phyloP scores from a whole-genome alignment of 2,329 filamentous ascomycete species.

The Thermochaetoides dissita region DNA sequence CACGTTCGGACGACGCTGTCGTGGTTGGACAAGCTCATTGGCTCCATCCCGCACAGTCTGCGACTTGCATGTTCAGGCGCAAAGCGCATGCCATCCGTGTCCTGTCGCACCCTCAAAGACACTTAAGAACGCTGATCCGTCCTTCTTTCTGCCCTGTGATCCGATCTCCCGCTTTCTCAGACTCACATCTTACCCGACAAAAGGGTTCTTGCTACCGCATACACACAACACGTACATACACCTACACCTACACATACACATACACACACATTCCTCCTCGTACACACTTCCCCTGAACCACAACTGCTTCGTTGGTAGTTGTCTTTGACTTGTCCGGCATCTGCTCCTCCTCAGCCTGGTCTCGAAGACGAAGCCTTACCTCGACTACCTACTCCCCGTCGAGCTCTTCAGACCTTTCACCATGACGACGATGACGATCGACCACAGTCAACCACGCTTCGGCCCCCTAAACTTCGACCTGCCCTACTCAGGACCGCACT shows the following conservation, averaged over 20 bases:
- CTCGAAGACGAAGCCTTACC: slow-evolving; percentile 4
- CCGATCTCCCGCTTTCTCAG: no score
- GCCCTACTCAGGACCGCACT: slow-evolving; percentile 56
- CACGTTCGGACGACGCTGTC: slow-evolving; percentile 28
- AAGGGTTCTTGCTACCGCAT: slow-evolving; percentile 1
- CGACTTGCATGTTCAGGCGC: slow-evolving; percentile 9
- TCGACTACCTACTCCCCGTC: slow-evolving; percentile 2
- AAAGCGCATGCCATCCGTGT: slow-evolving; percentile 15
- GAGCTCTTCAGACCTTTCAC: slow-evolving; percentile 20
- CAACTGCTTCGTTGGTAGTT: slow-evolving; percentile 22
- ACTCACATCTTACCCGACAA: slow-evolving; percentile 5
- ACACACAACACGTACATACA: not conserved
- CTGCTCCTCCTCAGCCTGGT: no score
- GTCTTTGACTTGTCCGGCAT: slow-evolving; percentile 4
- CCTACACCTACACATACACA: not conserved
- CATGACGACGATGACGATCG: slow-evolving; percentile 95
- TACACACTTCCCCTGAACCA: slow-evolving; percentile 28
- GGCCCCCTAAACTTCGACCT: slow-evolving; percentile 67
- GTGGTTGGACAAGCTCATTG: slow-evolving; percentile 25
- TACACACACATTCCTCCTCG: slow-evolving; percentile 20
- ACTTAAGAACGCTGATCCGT: slow-evolving; percentile 51
- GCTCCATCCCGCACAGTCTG: slow-evolving; percentile 24
- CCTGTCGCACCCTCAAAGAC: slow-evolving; percentile 28
- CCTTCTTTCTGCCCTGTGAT: slow-evolving; percentile 13
- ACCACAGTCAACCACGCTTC: slow-evolving; percentile 62